These are phyloP conservation scores for Tulasnella sp. DNA, from an alignment of 768 basidiomycete species.

Conservation along the genomic window DNA sequence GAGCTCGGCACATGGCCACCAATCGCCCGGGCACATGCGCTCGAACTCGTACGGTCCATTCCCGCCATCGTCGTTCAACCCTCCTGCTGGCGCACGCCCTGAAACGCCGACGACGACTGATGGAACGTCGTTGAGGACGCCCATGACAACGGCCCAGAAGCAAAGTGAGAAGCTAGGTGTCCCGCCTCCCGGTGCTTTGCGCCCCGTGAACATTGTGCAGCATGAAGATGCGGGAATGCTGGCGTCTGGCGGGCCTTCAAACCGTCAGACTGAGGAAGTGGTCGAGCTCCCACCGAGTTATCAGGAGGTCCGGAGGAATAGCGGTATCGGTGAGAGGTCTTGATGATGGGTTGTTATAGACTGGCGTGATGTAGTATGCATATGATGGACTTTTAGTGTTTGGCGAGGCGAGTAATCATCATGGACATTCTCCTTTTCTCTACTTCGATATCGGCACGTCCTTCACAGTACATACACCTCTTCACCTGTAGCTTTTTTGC, in stretches of 20 bases:
- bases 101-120: conserved; percentile 1
- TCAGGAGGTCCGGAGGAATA: conserved; percentile 5
- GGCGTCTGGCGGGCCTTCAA: not conserved
- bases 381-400: not conserved
- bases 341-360: not conserved
- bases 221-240: conserved; percentile 14
- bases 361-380: not conserved
- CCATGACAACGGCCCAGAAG: not conserved
- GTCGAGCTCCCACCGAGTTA: conserved; percentile 16
- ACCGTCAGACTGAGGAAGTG: not conserved
- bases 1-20: not conserved
- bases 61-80: not conserved
- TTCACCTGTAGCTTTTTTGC: no score
- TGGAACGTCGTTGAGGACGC: not conserved
- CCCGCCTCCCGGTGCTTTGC: conserved; percentile 7
- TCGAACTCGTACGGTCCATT: not conserved
- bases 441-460: not conserved
- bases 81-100: not conserved
- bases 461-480: no score
- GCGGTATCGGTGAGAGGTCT: not conserved
- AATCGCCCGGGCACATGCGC: not conserved
- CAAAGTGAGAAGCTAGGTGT: not conserved
- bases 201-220: conserved; percentile 14
- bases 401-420: not conserved
- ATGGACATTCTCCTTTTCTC: not conserved